Evolutionary conservation across 75 land plant genomes (phyloP).

Genomic region (Picea glauca): DNA sequence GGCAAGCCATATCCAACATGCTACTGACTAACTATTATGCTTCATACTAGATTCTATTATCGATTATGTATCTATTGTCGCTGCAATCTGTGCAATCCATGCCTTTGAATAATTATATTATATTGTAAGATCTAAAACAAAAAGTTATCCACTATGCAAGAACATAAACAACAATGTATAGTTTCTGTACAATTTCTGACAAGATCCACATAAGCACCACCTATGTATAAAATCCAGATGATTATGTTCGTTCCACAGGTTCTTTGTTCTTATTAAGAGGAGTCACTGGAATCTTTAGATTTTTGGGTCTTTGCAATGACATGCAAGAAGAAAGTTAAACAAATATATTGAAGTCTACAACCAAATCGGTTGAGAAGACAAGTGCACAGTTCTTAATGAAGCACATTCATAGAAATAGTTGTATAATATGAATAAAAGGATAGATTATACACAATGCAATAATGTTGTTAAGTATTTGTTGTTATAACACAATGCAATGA

Average conservation of each 20-base stretch:
- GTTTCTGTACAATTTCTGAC: too few species aligned
- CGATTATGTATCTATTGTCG: not conserved
- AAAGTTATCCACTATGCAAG: not conserved
- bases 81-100: not conserved
- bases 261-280: not conserved
- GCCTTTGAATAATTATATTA: not conserved
- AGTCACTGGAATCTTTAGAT: not conserved
- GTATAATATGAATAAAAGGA: not conserved
- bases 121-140: not conserved
- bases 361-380: not conserved
- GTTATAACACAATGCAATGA: not conserved
- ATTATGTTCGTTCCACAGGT: not conserved
- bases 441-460: not conserved
- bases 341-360: not conserved
- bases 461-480: not conserved
- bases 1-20: too few species aligned
- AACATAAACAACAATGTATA: not conserved
- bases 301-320: constrained; percentile 6
- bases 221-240: not conserved
- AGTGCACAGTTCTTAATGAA: not conserved
- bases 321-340: not conserved
- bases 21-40: not conserved
- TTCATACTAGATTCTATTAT: not conserved
- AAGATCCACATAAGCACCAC: not conserved
- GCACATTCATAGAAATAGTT: not conserved